Base-by-base conservation (phyloP, 352 stramenopile genomes). In the Phytophthora litchii region DNA sequence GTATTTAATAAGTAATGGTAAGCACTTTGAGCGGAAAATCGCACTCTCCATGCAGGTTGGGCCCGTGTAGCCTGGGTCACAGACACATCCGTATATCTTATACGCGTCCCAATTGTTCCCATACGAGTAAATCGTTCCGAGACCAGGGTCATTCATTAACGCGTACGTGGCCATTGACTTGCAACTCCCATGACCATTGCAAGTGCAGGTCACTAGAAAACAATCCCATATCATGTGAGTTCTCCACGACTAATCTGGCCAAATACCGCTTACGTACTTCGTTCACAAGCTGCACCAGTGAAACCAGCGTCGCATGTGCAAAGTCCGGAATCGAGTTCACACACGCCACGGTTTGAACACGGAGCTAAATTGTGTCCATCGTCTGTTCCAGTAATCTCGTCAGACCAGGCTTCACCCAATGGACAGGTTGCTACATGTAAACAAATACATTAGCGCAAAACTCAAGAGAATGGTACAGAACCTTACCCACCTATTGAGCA, bases 61-160 rank as follows among this genome's bases (percentile, higher is more conserved):
- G 1, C 87, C 88, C 1, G 70, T 63, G 53, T 89, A 97, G 4
- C 86, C 87, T 11, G 63, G 17, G 49, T 97, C 88, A 67, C 91
- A 97, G 10, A 91, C 64, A 53, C 91, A 97, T 23, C 91, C 91
- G 13, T 82, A 75, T 46, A 97, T 89, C 58, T 92, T 92, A 60
- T 78, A 34, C 35, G 73, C 79, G 58, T 97, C 91, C 91, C 91
- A 97, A 46, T 82, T 83, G 56, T 74, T 85, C 4, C 52, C 49
- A 60, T 94, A 95, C 6, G 60, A 31, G 43, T 79, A 87, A 23
- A 85, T 45, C 5, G 43, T 19, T 20, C 80, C 80, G 0, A 70
- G 60, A 11, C 83, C 83, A 9, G 76, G 75, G 47, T 91, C 83
- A 32, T 90, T 85, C 41, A 74, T 88, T 38, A 70, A 47, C 5